Evolutionary conservation across 129 eudicot species (phyloP), one percentile per base, ranked within the genome.

Genomic region (Artemisia argyi): DNA sequence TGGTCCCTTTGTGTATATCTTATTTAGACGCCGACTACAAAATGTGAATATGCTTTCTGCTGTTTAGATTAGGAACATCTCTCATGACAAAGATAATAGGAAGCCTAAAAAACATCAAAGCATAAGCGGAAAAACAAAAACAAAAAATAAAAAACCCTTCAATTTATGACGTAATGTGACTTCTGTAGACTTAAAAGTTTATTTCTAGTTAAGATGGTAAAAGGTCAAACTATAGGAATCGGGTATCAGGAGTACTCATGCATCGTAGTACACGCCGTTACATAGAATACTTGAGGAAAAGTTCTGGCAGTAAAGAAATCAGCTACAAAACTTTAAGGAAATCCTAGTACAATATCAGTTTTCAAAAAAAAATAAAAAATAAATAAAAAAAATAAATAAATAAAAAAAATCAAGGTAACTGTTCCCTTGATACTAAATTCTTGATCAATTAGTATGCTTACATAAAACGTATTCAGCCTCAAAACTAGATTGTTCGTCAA

Each of bases 391-490:
- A 20, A 20, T 0, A 20, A 20, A 20, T 0, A 20, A 20, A 20
- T n/a, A 28, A 28, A 28, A 54, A 20, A 30, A 32, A 10, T 44
- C 14, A 12, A 32, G 49, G 16, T 28, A 11, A 42, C 7, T 54
- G 64, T 54, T 53, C 53, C 74, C 35, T 54, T 54, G 30, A 69
- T n/a, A 16, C 5, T 55, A 56, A 69, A 54, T 14, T n/a, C n/a
- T 54, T 15, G 59, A 54, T 10, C 19, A 10, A 3, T 18, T 68
- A n/a, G 46, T 14, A 64, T 5, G 52, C 30, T 16, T 16, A 17
- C 2, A 1, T 3, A 15, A 52, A 53, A 30, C 17, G 51, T 56
- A 44, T 18, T 42, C 54, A 35, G 53, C 46, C 1, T 6, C 46
- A 39, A 39, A 39, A 39, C 46, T 39, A 39, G 46, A 39, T 39